Percentiles rank a stretch among this genome's conserved stretches.
phyloP scores from a whole-genome alignment of 495 filamentous ascomycete species.

The Penicillium diatomitis region DNA sequence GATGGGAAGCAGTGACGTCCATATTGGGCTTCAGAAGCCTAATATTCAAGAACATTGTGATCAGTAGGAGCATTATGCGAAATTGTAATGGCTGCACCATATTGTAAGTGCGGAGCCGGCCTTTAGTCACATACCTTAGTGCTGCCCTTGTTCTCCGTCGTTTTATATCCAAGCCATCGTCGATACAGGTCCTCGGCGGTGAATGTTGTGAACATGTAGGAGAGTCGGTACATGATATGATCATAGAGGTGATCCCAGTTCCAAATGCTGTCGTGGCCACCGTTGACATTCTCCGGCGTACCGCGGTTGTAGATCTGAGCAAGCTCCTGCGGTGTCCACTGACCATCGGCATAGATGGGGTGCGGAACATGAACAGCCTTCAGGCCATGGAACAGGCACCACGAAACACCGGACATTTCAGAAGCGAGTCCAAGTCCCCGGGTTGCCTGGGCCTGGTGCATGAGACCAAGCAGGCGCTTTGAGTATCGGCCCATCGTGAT shows the following conservation, averaged over 20 bases:
- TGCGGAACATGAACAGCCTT: constrained; percentile 44
- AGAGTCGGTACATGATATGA: constrained; percentile 20
- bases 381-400: constrained; percentile 58
- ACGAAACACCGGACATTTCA: constrained; percentile 61
- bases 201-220: constrained; percentile 23
- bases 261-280: constrained; percentile 15
- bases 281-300: constrained; percentile 17
- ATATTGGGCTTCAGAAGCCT: constrained; percentile 8
- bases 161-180: constrained; percentile 17
- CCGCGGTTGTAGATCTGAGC: constrained; percentile 17
- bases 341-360: constrained; percentile 56
- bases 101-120: background rate
- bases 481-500: constrained; percentile 58
- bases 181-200: constrained; percentile 18
- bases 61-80: no score
- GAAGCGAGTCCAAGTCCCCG: constrained; percentile 50
- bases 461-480: constrained; percentile 35
- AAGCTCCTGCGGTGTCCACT: constrained; percentile 15
- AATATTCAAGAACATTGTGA: background rate
- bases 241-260: constrained; percentile 15
- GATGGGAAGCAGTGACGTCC: constrained; percentile 21
- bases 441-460: constrained; percentile 17
- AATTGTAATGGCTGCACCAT: no score
- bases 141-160: constrained; percentile 14
- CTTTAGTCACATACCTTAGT: constrained; percentile 7